Conservation (phyloP, 116 monocot species). For the Trichopus zeylanicus region DNA sequence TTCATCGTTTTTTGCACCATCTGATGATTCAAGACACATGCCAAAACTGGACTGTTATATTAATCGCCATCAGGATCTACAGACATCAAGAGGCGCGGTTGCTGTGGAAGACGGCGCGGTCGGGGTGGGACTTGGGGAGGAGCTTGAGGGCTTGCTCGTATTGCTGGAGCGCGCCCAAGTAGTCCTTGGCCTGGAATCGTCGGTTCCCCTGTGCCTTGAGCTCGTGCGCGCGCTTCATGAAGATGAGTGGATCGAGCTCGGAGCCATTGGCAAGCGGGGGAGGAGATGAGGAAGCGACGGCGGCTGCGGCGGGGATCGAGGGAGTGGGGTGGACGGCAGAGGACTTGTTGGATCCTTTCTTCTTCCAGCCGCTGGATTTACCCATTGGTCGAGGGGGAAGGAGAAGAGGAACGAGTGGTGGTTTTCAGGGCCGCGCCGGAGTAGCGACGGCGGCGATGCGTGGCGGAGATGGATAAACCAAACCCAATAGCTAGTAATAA, state of each 20-base stretch:
- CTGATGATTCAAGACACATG: too few species aligned
- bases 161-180: slow-evolving; percentile 50
- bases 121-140: slow-evolving; percentile 64
- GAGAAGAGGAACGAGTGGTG: too few species aligned
- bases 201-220: slow-evolving; percentile 96
- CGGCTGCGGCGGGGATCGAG: background rate
- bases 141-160: slow-evolving; percentile 74
- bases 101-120: slow-evolving; percentile 93
- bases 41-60: too few species aligned
- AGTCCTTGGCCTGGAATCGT: slow-evolving; percentile 75
- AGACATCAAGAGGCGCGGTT: slow-evolving; percentile 98
- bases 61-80: too few species aligned
- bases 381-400: slow-evolving; percentile 18
- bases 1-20: too few species aligned
- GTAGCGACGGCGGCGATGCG: background rate
- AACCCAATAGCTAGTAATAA: too few species aligned
- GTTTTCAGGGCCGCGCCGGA: too few species aligned
- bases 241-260: slow-evolving; percentile 17
- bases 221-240: slow-evolving; percentile 66
- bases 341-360: slow-evolving; percentile 13
- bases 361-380: slow-evolving; percentile 37
- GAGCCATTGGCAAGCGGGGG: background rate
- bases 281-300: background rate
- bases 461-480: too few species aligned
- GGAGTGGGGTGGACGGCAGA: too few species aligned